Evolutionary conservation across 352 stramenopile genomes (phyloP).

Genomic region (Globisporangium barbulae): DNA sequence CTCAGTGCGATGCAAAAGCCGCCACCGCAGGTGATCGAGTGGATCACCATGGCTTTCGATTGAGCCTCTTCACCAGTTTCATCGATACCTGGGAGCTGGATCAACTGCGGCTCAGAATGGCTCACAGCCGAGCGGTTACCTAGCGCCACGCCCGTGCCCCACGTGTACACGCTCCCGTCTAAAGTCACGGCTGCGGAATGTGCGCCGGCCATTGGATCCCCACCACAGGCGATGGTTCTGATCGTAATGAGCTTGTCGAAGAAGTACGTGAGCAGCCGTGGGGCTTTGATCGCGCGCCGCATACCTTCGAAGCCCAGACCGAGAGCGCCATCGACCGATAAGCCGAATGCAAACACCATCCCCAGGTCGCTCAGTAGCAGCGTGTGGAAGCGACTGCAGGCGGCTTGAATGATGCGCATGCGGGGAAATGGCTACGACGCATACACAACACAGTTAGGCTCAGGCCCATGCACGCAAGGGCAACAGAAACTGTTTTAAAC

Average conservation of each 20-base stretch:
- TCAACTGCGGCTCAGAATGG: constrained; percentile 30
- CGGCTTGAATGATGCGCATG: constrained; percentile 55
- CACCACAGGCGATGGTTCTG: constrained; percentile 41
- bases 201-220: constrained; percentile 43
- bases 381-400: constrained; percentile 56
- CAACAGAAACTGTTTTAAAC: neutral
- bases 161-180: constrained; percentile 68
- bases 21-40: constrained; percentile 57
- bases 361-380: constrained; percentile 65
- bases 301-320: constrained; percentile 26
- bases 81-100: constrained; percentile 22
- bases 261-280: constrained; percentile 50
- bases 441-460: neutral
- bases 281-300: constrained; percentile 14
- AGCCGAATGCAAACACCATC: constrained; percentile 56
- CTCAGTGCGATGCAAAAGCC: constrained; percentile 77
- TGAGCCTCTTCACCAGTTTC: neutral
- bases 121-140: constrained; percentile 38
- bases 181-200: constrained; percentile 69
- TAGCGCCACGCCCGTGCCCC: constrained; percentile 59
- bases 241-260: constrained; percentile 44
- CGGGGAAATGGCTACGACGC: constrained; percentile 40
- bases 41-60: constrained; percentile 8
- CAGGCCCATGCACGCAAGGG: neutral
- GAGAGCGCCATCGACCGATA: constrained; percentile 49